Evolutionary conservation across 192 early-diverging fungal species (phyloP), one percentile per base, ranked within the genome.

Genomic region (Gonapodya prolifera): DNA sequence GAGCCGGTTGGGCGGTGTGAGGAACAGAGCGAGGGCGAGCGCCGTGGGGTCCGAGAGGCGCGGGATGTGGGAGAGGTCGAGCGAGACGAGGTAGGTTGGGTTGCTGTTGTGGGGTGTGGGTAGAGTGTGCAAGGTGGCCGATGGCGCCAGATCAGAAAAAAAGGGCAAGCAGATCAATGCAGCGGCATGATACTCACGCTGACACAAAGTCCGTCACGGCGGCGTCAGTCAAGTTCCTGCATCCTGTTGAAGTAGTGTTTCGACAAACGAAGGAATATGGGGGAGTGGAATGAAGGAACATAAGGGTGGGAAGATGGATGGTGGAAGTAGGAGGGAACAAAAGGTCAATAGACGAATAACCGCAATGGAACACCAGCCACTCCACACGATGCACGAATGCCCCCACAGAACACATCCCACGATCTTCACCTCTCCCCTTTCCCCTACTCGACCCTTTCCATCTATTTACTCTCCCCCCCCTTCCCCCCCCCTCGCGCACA

Each of bases 141-240:
- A n/a, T n/a, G n/a, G n/a, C n/a, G n/a, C n/a, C n/a, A n/a, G n/a
- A n/a, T n/a, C 45, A 69, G 45, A 69, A n/a, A 69, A 69, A 69
- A n/a, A n/a, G 45, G 13, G 45, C 45, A n/a, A n/a, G n/a, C 45
- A n/a, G n/a, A 16, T 73, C 71, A 73, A 2, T 2, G 31, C 71
- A 30, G 71, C 29, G 2, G 71, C 23, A 23, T 16, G 18, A 16
- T 32, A 73, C 71, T 32, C 71, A 73, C 71, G 71, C 71, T 30
- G 71, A 73, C 8, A 73, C 71, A 73, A 73, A 73, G 16, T 73
- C 32, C 71, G 71, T 30, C 28, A 73, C 71, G 31, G 18, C 71
- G 18, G 18, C 71, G 31, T 73, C 71, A 13, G 71, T 73, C 31
- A 73, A 30, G 71, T 18, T 32, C 71, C 8, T 32, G 31, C 71